phyloP scores from a whole-genome alignment of 345 rosid species.

The Microcos paniculata region DNA sequence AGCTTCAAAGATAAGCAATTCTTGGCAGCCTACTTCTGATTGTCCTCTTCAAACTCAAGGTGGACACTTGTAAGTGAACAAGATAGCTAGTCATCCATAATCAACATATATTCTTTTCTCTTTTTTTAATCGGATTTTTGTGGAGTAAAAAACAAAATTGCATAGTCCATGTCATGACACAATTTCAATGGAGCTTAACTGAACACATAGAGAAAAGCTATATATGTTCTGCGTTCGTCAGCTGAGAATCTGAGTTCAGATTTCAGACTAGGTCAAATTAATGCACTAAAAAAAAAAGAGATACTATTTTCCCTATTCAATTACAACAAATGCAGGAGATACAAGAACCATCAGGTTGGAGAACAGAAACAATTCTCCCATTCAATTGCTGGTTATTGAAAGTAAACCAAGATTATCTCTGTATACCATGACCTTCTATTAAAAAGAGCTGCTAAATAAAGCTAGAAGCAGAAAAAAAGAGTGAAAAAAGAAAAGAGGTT shows the following conservation, averaged over 20 bases:
- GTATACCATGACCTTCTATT: constrained; percentile 21
- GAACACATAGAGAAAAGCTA: not conserved
- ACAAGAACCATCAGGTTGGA: not conserved
- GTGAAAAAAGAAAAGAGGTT: not conserved
- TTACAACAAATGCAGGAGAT: not conserved
- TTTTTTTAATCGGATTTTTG: not conserved
- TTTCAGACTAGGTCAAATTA: not conserved
- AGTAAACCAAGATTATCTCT: constrained; percentile 20
- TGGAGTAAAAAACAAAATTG: not conserved
- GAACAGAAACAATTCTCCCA: constrained; percentile 10
- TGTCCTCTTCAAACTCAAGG: not conserved
- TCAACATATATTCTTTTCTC: not conserved
- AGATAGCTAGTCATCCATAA: not conserved
- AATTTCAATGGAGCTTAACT: not conserved
- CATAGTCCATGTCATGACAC: not conserved
- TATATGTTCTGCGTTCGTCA: not conserved
- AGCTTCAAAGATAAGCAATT: not conserved
- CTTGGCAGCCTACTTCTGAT: not conserved
- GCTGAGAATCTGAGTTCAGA: not conserved
- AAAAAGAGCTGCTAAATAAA: not conserved
- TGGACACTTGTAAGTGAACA: not conserved
- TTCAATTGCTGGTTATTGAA: constrained; percentile 13
- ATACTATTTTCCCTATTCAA: not conserved
- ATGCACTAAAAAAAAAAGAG: not conserved
- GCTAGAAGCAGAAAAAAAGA: constrained; percentile 2